Base-by-base conservation (phyloP, 1,284 basidiomycete genomes). In the Phylloporus sp. region DNA sequence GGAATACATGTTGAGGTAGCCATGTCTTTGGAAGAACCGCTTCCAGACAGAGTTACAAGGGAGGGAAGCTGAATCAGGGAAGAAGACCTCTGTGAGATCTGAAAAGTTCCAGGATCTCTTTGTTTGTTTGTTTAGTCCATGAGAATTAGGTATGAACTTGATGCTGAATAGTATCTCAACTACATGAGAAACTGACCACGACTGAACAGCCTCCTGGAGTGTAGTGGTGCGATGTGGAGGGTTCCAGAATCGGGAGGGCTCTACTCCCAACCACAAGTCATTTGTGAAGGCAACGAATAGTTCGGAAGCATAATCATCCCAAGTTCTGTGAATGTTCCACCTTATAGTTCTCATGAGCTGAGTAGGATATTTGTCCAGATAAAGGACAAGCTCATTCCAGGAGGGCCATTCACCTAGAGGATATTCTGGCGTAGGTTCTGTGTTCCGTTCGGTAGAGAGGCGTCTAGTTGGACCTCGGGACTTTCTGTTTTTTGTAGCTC, bases 251-350 rank as follows among this genome's bases (percentile, higher is more conserved):
- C 43, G 45, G 60, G 43, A 23, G 12, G 68, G 66, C 0, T 68
- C 61, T 1, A 69, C 1, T 0, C 63, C 45, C 0, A 68, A 63
- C 67, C 68, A 69, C 52, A 69, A 29, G 25, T 65, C 63, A 8
- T 65, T 68, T 27, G 63, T 69, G 39, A 69, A 69, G 5, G 41
- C 12, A 0, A 69, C 0, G 1, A 68, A 69, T 35, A 69, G 63
- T 14, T 69, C 66, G 0, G 68, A 68, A 27, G 68, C 25, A n/a
- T 65, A 56, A 1, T 64, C 60, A 32, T 64, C 35, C 66, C 59
- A 61, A 8, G 35, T 58, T 27, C n/a, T 15, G 12, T 10, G 11
- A 17, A 2, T 43, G 19, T 25, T 53, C 52, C 52, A 63, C 12
- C 57, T 63, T 41, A 27, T 29, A 17, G 53, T 23, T 0, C 39